Evolutionary conservation across 192 early-diverging fungal species (phyloP).

Genomic region (Lobosporangium transversale): DNA sequence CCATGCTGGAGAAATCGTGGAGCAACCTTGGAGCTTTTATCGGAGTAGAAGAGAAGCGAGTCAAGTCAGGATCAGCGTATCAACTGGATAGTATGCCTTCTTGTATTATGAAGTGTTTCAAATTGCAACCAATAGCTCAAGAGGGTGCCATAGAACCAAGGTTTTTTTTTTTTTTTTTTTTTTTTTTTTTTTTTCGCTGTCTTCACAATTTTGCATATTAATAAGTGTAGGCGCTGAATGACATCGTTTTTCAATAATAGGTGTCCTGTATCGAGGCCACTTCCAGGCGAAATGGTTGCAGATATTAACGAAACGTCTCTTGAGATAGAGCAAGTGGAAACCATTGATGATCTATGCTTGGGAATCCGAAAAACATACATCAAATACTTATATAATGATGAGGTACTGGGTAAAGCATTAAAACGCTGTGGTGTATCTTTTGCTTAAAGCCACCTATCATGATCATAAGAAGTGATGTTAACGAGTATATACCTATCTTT

Average conservation of each 20-base stretch:
- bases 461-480: too few species aligned
- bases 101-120: neutral
- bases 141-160: neutral
- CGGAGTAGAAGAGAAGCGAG: neutral
- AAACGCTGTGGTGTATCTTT: too few species aligned
- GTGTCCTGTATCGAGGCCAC: constrained; percentile 1
- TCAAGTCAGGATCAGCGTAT: neutral
- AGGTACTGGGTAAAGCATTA: neutral
- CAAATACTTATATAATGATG: constrained; percentile 27
- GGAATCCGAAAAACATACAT: constrained; percentile 26
- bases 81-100: constrained; percentile 16
- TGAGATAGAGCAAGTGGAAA: neutral
- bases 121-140: neutral
- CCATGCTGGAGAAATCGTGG: constrained; percentile 39
- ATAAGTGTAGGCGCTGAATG: too few species aligned
- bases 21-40: constrained; percentile 29
- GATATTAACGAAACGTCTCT: neutral
- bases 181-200: too few species aligned
- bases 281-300: constrained; percentile 18
- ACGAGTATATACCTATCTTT: neutral
- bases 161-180: constrained; percentile 5
- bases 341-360: constrained; percentile 35
- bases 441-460: too few species aligned
- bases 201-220: too few species aligned
- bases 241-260: constrained; percentile 14